A percentile compares a stretch with the other conserved stretches of the same genome.
phyloP scores from a whole-genome alignment of 2,329 filamentous ascomycete species.

The Periconia digitata region DNA sequence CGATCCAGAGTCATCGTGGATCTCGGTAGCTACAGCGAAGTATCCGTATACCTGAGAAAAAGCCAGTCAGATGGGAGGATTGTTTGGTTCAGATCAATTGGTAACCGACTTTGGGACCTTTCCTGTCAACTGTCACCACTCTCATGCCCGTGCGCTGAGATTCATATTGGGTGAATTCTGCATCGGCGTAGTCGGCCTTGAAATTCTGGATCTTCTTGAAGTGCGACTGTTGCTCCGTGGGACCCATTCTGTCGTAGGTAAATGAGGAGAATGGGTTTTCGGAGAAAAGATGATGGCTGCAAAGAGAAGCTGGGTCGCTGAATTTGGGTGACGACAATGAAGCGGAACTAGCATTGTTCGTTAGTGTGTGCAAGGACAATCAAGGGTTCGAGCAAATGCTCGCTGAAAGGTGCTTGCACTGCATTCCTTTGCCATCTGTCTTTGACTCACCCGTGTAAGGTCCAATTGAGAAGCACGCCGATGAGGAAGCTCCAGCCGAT shows the following conservation, averaged over 20 bases:
- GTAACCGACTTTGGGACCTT: conserved; percentile 72
- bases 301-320: background rate
- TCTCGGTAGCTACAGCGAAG: conserved; percentile 94
- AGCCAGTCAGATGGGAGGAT: background rate
- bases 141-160: conserved; percentile 94
- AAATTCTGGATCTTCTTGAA: conserved; percentile 88
- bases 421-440: too few relatives aligned
- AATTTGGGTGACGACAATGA: conserved; percentile 24
- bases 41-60: conserved; percentile 70
- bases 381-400: background rate
- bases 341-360: conserved; percentile 37
- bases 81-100: background rate
- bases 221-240: conserved; percentile 49
- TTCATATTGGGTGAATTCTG: conserved; percentile 90
- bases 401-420: too few relatives aligned
- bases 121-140: conserved; percentile 85
- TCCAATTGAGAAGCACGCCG: background rate
- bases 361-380: conserved; percentile 7
- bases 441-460: too few relatives aligned
- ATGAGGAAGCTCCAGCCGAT: background rate
- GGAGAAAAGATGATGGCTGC: background rate
- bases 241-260: conserved; percentile 29
- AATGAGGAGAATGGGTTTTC: background rate
- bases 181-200: conserved; percentile 85
- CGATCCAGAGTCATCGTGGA: conserved; percentile 93